These are phyloP conservation scores for Scytalidium lignicola DNA, from an alignment of 2,329 filamentous ascomycete species.

Conservation along the genomic window DNA sequence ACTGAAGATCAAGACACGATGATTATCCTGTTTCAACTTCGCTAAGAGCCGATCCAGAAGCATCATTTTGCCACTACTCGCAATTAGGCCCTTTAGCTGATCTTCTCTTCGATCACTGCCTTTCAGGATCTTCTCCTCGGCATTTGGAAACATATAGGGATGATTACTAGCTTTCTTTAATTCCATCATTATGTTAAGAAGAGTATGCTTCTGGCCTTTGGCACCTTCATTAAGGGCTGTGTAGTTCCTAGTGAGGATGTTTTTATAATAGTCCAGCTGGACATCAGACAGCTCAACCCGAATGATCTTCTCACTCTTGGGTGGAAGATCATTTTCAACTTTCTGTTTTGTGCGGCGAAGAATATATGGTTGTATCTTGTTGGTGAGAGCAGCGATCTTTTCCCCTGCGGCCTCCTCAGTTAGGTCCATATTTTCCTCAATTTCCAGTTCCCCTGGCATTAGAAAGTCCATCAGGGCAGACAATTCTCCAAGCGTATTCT, in stretches of 20 bases:
- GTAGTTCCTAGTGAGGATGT: slow-evolving; percentile 95
- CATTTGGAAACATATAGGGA: slow-evolving; percentile 94
- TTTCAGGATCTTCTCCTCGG: slow-evolving; percentile 81
- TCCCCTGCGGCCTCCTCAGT: slow-evolving; percentile 74
- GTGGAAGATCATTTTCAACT: slow-evolving; percentile 91
- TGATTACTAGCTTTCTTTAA: slow-evolving; percentile 99
- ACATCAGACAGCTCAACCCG: slow-evolving; percentile 95
- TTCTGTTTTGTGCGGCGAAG: slow-evolving; percentile 94
- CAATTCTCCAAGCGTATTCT: slow-evolving; percentile 92
- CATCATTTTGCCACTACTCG: slow-evolving; percentile 99
- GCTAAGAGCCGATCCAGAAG: slow-evolving; percentile 89
- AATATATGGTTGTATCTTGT: slow-evolving; percentile 88
- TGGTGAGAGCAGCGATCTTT: slow-evolving; percentile 81
- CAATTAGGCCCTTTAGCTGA: slow-evolving; percentile 85
- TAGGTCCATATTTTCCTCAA: slow-evolving; percentile 89
- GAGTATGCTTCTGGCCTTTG: slow-evolving; percentile 86
- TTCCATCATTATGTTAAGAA: slow-evolving; percentile 99
- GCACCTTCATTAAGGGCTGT: slow-evolving; percentile 86
- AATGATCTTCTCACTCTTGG: slow-evolving; percentile 98
- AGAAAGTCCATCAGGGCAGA: slow-evolving; percentile 92
- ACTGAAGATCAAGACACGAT: slow-evolving; percentile 96
- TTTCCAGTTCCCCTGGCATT: slow-evolving; percentile 87
- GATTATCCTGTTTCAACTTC: slow-evolving; percentile 88
- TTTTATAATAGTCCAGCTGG: slow-evolving; percentile 97
- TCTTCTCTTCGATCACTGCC: slow-evolving; percentile 82